Conservation (phyloP, 2,329 filamentous ascomycete genomes). For the Trichoderma aggressivum region DNA sequence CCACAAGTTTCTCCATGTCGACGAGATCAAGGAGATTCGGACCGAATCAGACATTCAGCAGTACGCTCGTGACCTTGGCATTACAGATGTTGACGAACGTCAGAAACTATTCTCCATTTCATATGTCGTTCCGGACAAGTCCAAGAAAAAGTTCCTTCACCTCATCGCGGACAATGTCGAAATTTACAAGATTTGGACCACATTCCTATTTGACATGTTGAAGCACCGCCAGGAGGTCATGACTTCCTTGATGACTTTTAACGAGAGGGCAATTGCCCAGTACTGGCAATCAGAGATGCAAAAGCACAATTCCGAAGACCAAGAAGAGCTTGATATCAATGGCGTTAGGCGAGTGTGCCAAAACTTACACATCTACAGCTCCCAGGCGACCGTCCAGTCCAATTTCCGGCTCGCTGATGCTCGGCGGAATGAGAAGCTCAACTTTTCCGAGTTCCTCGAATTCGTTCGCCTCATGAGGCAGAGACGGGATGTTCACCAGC, state of each 20-base stretch:
- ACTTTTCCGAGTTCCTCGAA: conserved; percentile 75
- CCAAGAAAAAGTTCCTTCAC: conserved; percentile 83
- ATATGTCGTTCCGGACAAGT: conserved; percentile 74
- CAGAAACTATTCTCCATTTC: conserved; percentile 84
- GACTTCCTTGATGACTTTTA: conserved; percentile 81
- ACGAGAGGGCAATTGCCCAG: conserved; percentile 73
- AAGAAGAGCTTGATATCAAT: conserved; percentile 71
- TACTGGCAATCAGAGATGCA: conserved; percentile 87
- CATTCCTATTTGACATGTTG: conserved; percentile 77
- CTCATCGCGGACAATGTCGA: conserved; percentile 74
- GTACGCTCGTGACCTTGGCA: conserved; percentile 78
- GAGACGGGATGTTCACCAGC: conserved; percentile 71
- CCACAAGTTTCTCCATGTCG: conserved; percentile 85
- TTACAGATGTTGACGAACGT: conserved; percentile 62
- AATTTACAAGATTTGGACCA: conserved; percentile 75
- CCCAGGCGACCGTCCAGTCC: conserved; percentile 65
- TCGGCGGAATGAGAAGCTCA: conserved; percentile 62
- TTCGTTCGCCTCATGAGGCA: conserved; percentile 83
- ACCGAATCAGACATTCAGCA: conserved; percentile 80
- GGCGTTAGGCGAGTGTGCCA: conserved; percentile 82
- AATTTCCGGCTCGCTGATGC: conserved; percentile 73
- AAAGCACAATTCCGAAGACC: conserved; percentile 56
- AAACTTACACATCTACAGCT: conserved; percentile 87
- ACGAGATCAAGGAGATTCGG: conserved; percentile 90
- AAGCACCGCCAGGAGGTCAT: conserved; percentile 86